Base-by-base conservation (phyloP, 148 eudicot genomes). In the Persicaria maculosa region DNA sequence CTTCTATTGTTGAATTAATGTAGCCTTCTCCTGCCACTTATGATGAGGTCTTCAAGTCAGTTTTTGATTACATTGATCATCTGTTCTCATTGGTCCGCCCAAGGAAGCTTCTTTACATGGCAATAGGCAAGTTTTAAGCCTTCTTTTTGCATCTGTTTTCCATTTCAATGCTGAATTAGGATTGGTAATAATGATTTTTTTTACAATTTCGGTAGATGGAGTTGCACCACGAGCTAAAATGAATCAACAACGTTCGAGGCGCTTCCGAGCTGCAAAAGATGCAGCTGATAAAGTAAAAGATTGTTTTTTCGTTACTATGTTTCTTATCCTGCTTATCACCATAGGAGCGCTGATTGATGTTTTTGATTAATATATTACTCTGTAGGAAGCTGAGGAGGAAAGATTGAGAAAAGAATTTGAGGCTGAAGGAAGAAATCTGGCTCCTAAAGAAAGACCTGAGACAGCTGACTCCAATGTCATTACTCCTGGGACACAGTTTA, bases 201-300 rank as follows among this genome's bases (percentile, higher is more conserved):
- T 77, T 62, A 50, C 43, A 68, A 83, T 76, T 71, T 61, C 16
- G 47, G 62, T 76, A 95, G 99, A 95, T 85, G 99, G 97, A 76
- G 99, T 95, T 82, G 99, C 99, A 73, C 99, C 99, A 47, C 86
- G 99, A 81, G 99, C 97, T 80, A 95, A 95, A 88, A 95, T 95
- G 99, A 95, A 95, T 82, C 99, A 95, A 85, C 99, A 95, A 75
- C 89, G 99, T 68, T 78, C 99, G 17, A 86, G 99, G 44, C 99
- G 99, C 36, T 95, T 95, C 77, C 91, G 99, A 81, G 99, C 99
- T 74, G 97, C 99, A 72, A 89, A 95, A 86, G 99, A 95, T 85
- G 97, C 99, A 77, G 94, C 97, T 48, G 91, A 85, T 78, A 96
- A 97, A 77, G 99, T 95, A 85, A 31, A 31, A 83, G 91, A 77